phyloP scores from a whole-genome alignment of 805 yeast genomes.

The Saccharomycopsis sp. region DNA sequence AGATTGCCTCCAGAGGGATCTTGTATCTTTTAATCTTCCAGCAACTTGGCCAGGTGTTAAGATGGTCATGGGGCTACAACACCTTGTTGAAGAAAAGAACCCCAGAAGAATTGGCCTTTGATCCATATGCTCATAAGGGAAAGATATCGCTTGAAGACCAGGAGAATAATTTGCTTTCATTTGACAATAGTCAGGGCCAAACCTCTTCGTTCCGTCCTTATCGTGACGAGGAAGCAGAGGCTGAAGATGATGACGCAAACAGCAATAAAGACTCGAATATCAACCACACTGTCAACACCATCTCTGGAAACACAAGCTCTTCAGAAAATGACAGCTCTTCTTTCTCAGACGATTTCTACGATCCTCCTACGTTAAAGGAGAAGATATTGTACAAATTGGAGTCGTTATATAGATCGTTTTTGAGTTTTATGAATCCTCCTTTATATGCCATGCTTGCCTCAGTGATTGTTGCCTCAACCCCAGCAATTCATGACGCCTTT shows the following conservation, averaged over 20 bases:
- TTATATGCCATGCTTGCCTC: constrained; percentile 69
- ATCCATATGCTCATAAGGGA: constrained; percentile 15
- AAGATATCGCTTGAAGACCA: not conserved
- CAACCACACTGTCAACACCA: not conserved
- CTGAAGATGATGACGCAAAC: constrained; percentile 13
- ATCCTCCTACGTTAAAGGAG: not conserved
- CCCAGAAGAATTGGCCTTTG: constrained; percentile 12
- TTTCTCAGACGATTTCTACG: not conserved
- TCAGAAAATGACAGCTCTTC: not conserved
- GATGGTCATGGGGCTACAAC: constrained; percentile 88
- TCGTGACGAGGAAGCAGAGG: constrained; percentile 1
- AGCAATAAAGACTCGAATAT: not conserved
- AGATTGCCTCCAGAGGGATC: constrained; percentile 73
- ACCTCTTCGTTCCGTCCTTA: not conserved
- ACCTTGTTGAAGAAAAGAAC: constrained; percentile 52
- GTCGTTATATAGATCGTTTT: constrained; percentile 23
- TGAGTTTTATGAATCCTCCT: constrained; percentile 70
- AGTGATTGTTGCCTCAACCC: constrained; percentile 62
- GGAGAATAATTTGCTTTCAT: not conserved
- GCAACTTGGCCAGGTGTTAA: constrained; percentile 73
- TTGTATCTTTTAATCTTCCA: constrained; percentile 69
- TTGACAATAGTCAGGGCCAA: not conserved
- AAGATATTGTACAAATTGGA: not conserved
- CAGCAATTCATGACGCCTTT: constrained; percentile 48
- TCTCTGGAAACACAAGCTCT: not conserved